Conservation (phyloP, 768 basidiomycete genomes). For the Psilocybe cyanescens region DNA sequence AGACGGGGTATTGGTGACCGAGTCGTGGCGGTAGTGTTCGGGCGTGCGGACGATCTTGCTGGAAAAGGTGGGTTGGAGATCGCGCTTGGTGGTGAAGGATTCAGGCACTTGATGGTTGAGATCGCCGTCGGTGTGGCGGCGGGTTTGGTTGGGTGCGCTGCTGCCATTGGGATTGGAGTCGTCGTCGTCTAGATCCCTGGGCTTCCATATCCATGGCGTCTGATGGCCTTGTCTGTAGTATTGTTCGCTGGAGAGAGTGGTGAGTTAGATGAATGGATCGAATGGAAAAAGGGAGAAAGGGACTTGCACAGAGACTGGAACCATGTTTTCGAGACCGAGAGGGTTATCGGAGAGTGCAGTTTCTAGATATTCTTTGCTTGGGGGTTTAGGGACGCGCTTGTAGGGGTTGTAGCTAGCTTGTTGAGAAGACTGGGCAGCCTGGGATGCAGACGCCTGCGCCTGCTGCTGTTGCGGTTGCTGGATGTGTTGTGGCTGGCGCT, state of each 20-base stretch:
- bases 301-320: conserved; percentile 56
- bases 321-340: conserved; percentile 65
- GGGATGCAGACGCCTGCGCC: conserved; percentile 11
- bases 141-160: conserved; percentile 2
- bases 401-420: conserved; percentile 53
- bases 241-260: conserved; percentile 32
- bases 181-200: conserved; percentile 44
- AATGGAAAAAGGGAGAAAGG: background rate
- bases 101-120: conserved; percentile 31
- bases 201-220: conserved; percentile 82
- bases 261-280: conserved; percentile 4
- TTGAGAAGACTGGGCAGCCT: conserved; percentile 21
- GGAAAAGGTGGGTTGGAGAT: conserved; percentile 71
- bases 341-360: conserved; percentile 63
- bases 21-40: conserved; percentile 48
- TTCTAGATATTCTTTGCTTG: conserved; percentile 69
- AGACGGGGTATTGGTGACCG: conserved; percentile 5
- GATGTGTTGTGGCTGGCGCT: conserved; percentile 26
- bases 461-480: conserved; percentile 27
- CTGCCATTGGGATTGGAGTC: conserved; percentile 10
- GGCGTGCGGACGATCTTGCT: conserved; percentile 73
- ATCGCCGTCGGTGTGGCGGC: conserved; percentile 7
- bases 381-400: conserved; percentile 63
- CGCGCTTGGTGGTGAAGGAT: conserved; percentile 51
- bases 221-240: conserved; percentile 34